A percentile compares a stretch with the other conserved stretches of the same genome.
These are phyloP conservation scores for Zostera marina DNA, from an alignment of 116 monocot species.

Conservation along the genomic window DNA sequence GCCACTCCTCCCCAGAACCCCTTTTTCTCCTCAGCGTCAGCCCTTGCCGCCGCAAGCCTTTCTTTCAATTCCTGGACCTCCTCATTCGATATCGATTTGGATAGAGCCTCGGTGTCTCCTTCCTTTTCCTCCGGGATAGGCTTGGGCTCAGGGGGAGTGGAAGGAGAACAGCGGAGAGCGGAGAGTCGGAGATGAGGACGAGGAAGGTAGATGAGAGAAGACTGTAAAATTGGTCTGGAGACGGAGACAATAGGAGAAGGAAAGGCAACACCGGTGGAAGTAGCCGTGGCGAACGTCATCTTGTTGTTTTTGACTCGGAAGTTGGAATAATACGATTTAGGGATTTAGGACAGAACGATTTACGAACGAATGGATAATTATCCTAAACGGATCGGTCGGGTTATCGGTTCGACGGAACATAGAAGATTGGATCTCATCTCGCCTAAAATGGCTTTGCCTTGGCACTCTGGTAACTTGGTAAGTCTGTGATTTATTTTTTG, in stretches of 20 bases:
- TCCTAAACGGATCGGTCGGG: too few species aligned
- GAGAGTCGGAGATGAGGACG: neutral
- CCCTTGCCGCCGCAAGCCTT: conserved; percentile 35
- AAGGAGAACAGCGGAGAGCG: neutral
- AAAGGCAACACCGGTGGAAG: conserved; percentile 1
- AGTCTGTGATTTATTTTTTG: too few species aligned
- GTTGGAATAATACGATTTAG: too few species aligned
- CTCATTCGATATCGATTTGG: neutral
- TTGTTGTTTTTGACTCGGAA: neutral
- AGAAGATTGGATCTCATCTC: too few species aligned
- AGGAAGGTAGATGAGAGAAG: neutral
- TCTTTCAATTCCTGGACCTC: conserved; percentile 13
- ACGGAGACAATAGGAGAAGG: neutral
- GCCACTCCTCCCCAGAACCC: conserved; percentile 39
- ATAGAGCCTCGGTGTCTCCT: neutral
- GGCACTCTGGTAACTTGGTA: too few species aligned
- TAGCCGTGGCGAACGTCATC: neutral
- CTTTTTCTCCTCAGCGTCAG: conserved; percentile 14
- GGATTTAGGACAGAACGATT: too few species aligned
- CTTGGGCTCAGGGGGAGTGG: neutral
- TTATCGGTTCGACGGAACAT: too few species aligned
- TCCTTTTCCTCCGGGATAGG: neutral
- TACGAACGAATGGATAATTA: too few species aligned
- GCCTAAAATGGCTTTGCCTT: too few species aligned
- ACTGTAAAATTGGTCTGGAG: neutral